Base-by-base conservation (phyloP, 2,329 filamentous ascomycete genomes). In the Fusarium succisae region DNA sequence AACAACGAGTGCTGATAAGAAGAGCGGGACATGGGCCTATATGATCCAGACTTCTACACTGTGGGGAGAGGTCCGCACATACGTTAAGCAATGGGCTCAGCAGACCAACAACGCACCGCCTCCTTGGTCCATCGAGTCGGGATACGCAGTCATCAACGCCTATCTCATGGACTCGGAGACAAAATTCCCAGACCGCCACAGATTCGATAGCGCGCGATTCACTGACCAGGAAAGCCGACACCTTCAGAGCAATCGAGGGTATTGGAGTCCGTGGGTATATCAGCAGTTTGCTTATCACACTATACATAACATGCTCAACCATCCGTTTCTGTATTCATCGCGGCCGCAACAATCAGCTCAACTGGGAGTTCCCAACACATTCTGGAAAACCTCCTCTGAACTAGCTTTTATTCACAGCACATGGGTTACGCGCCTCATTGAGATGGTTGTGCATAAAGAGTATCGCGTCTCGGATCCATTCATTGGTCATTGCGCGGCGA, bases 221-320 rank as follows among this genome's bases (percentile, higher is more conserved):
- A n/a, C 59, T 3, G 50, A 45, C 4, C 59, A 56, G 8, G 59
- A 39, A 9, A 39, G 5, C 5, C 39, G 30, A 7, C 50, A 57
- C 7, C 59, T 63, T 10, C 17, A 47, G 9, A 37, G 5, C 14
- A 63, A 57, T 18, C 32, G 59, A 18, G 50, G 41, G 9, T 63
- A 63, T 8, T 63, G 59, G 59, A 63, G 35, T 10, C 59, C 59
- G 4, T 63, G 59, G 59, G 6, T 63, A 18, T 63, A 63, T 5
- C 59, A 63, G 17, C 59, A 63, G 14, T 63, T 63, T 8, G 13
- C 59, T 11, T 57, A 63, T 15, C 59, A 63, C 20, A 63, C 59
- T 0, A 63, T 63, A 39, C 59, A 63, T 24, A 63, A 63, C 0
- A 56, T 63, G 59, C 24, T 63, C 1, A 63, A 63, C 4, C 59